Conservation (phyloP, 139 green algal genomes). For the Coccomyxa sp. region DNA sequence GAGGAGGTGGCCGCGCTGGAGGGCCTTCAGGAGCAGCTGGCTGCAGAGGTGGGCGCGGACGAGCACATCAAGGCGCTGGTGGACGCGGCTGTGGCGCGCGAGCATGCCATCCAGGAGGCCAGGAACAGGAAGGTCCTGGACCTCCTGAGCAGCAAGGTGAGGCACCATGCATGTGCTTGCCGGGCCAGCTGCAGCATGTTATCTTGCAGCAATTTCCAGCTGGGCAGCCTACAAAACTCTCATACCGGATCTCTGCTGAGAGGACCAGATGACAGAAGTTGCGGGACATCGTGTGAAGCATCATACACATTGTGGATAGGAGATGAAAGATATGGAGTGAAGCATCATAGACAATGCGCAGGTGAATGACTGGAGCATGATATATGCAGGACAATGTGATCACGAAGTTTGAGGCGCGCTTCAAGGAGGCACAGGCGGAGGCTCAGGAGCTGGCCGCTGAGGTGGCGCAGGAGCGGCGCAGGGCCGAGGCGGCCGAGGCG, state of each 20-base stretch:
- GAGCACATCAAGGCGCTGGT: conserved; percentile 14
- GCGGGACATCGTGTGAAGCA: no score
- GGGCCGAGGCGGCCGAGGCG: conserved; percentile 20
- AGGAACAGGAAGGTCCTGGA: conserved; percentile 33
- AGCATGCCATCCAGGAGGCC: conserved; percentile 31
- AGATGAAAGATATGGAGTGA: no score
- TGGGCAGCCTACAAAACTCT: no score
- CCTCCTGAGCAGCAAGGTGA: conserved; percentile 35
- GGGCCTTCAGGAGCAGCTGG: conserved; percentile 17
- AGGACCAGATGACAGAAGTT: no score
- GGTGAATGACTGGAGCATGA: background rate
- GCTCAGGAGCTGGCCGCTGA: conserved; percentile 17
- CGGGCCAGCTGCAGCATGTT: no score
- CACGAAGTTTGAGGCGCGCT: conserved; percentile 22
- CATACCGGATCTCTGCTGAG: no score
- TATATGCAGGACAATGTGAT: conserved; percentile 20
- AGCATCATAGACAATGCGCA: no score
- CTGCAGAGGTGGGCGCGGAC: conserved; percentile 2
- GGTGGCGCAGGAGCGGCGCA: conserved; percentile 14
- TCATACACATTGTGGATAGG: no score
- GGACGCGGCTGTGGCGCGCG: conserved; percentile 22
- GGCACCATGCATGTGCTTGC: no score
- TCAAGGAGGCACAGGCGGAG: conserved; percentile 21
- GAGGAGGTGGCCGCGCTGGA: conserved; percentile 9
- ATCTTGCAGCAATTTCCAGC: no score